Conservation (phyloP, 2,329 filamentous ascomycete genomes). For the Neoscytalidium dimidiatum region DNA sequence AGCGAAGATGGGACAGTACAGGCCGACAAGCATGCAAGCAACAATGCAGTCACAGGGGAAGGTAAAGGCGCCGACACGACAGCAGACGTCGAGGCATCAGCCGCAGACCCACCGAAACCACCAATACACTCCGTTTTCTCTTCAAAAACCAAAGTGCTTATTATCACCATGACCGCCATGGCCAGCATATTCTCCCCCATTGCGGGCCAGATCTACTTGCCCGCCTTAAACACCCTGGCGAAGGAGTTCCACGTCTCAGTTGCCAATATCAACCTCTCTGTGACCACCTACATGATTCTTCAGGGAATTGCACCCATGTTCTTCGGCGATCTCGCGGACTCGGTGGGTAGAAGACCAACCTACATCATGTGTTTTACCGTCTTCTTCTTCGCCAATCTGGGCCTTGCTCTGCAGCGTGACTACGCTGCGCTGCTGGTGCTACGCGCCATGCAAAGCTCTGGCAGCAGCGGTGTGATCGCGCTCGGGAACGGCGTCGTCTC, state of each 20-base stretch:
- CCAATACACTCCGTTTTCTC: constrained; percentile 34
- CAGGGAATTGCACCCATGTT: constrained; percentile 54
- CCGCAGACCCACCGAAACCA: neutral
- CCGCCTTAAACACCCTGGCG: constrained; percentile 34
- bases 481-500: constrained; percentile 71
- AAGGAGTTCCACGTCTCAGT: constrained; percentile 42
- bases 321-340: constrained; percentile 50
- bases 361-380: constrained; percentile 48
- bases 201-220: constrained; percentile 39
- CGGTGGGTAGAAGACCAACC: constrained; percentile 49
- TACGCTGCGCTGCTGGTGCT: constrained; percentile 57
- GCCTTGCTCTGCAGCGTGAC: constrained; percentile 35
- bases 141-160: constrained; percentile 29
- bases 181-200: constrained; percentile 33
- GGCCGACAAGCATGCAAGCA: neutral
- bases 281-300: constrained; percentile 55
- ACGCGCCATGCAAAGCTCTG: constrained; percentile 63
- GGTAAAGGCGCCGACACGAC: neutral
- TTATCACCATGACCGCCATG: constrained; percentile 31
- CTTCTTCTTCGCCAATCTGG: constrained; percentile 37
- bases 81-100: neutral
- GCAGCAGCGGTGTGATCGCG: constrained; percentile 70
- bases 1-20: too few species aligned
- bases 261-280: constrained; percentile 51
- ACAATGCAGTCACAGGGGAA: neutral